Conservation (phyloP, 495 filamentous ascomycete genomes). For the Neurospora intermedia region DNA sequence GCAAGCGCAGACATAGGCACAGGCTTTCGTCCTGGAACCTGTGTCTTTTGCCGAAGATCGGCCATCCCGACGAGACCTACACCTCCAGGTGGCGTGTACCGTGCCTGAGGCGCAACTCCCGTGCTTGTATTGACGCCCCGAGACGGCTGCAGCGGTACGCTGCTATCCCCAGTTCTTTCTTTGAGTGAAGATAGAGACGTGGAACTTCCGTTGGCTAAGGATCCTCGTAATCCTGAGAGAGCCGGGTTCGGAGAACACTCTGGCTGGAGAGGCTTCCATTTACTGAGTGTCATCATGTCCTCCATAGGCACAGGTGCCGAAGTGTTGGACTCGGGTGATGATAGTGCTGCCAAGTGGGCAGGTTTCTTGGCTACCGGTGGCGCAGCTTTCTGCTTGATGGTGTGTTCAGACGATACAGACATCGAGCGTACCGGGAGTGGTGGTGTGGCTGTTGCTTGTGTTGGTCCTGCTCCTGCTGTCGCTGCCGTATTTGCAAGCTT, state of each 20-base stretch:
- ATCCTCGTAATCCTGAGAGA: not conserved
- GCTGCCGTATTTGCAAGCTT: conserved; percentile 14
- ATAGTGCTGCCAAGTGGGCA: conserved; percentile 32
- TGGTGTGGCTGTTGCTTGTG: conserved; percentile 5
- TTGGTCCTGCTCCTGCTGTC: not conserved
- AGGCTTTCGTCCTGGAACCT: conserved; percentile 12
- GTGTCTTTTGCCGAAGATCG: conserved; percentile 3
- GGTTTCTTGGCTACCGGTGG: conserved; percentile 47
- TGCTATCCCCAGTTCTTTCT: not conserved
- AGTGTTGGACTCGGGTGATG: conserved; percentile 24
- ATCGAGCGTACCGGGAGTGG: conserved; percentile 19
- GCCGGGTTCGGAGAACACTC: conserved; percentile 2
- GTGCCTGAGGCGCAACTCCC: conserved; percentile 3
- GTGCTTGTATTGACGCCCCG: conserved; percentile 10
- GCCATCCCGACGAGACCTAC: conserved; percentile 15
- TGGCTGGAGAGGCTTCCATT: not conserved
- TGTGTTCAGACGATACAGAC: conserved; percentile 20
- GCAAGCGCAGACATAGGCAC: not conserved
- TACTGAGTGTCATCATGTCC: not conserved
- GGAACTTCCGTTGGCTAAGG: not conserved
- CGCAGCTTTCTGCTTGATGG: conserved; percentile 30
- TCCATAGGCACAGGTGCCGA: conserved; percentile 3
- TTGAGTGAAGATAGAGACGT: conserved; percentile 1
- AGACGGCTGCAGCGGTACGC: conserved; percentile 6
- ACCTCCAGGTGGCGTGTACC: conserved; percentile 9